These are phyloP conservation scores for Lichtheimia ornata DNA, from an alignment of 371 early-diverging fungal genomes.

Conservation along the genomic window DNA sequence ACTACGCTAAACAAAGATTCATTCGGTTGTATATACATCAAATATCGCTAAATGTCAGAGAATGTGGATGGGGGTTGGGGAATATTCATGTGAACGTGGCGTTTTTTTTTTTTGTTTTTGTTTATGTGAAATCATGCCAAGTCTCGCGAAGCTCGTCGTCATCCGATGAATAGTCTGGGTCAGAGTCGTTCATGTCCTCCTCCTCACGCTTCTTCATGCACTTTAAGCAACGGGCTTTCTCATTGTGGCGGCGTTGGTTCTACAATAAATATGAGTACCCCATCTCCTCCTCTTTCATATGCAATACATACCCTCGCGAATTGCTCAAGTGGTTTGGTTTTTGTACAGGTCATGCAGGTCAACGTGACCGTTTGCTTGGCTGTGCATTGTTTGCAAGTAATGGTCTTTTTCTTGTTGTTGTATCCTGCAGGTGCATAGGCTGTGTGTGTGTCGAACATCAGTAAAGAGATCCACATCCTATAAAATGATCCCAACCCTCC, in stretches of 20 bases:
- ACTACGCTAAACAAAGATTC: no score
- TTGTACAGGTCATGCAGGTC: constrained; percentile 49
- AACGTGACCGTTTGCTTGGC: constrained; percentile 33
- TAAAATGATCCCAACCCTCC: background rate
- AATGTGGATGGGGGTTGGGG: no score
- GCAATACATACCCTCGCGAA: constrained; percentile 46
- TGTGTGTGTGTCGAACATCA: constrained; percentile 11
- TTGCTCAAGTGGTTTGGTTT: constrained; percentile 34
- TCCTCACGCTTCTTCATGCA: constrained; percentile 55
- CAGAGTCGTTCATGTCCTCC: constrained; percentile 47
- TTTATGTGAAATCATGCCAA: constrained; percentile 26
- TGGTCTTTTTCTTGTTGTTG: constrained; percentile 39
- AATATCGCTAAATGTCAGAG: no score
- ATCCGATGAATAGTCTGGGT: constrained; percentile 32
- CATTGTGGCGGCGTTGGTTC: constrained; percentile 49
- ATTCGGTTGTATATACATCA: no score
- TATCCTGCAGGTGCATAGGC: constrained; percentile 43
- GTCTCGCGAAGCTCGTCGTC: constrained; percentile 28
- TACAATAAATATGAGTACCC: constrained; percentile 1
- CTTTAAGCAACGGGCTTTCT: constrained; percentile 47
- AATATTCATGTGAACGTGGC: no score
- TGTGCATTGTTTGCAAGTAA: constrained; percentile 53
- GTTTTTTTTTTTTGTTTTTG: background rate
- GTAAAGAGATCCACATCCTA: background rate
- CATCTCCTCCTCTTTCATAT: background rate